These are phyloP conservation scores for Lepraria neglecta DNA, from an alignment of 495 filamentous ascomycete genomes.

Conservation along the genomic window DNA sequence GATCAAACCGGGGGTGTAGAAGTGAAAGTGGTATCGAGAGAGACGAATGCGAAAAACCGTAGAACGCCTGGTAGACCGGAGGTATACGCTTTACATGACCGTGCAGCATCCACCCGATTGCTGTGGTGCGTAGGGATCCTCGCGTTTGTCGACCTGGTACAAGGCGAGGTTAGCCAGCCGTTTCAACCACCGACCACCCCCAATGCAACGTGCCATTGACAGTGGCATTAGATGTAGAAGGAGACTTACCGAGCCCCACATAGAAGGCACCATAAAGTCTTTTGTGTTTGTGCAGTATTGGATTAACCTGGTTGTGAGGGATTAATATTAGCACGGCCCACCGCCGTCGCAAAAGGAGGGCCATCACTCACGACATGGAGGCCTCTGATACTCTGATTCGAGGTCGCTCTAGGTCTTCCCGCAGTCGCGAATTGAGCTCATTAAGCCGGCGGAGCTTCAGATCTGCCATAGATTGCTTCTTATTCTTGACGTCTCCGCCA, in stretches of 20 bases:
- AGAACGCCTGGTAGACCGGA: constrained; percentile 17
- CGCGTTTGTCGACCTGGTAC: constrained; percentile 39
- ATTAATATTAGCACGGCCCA: constrained; percentile 23
- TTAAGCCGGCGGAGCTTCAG: constrained; percentile 92
- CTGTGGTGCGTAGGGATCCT: constrained; percentile 95
- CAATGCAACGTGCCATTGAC: constrained; percentile 1
- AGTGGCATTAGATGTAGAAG: not conserved
- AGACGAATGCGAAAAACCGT: constrained; percentile 10
- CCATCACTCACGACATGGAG: constrained; percentile 69
- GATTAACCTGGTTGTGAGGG: constrained; percentile 62
- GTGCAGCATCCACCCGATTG: constrained; percentile 85
- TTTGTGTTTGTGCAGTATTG: constrained; percentile 92
- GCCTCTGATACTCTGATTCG: constrained; percentile 94
- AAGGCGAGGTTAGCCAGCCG: constrained; percentile 23
- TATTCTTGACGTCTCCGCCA: constrained; percentile 73
- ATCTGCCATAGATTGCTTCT: constrained; percentile 98
- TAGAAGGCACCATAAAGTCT: constrained; percentile 97
- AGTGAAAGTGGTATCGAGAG: constrained; percentile 9
- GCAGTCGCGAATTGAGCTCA: constrained; percentile 87
- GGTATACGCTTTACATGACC: constrained; percentile 63
- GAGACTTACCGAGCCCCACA: constrained; percentile 79
- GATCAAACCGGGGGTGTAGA: not conserved
- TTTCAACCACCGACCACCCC: not conserved
- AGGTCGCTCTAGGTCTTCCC: constrained; percentile 90
- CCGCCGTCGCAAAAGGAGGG: constrained; percentile 10